These are phyloP conservation scores for Trichoderma breve DNA, from an alignment of 2,329 filamentous ascomycete species.

Conservation along the genomic window DNA sequence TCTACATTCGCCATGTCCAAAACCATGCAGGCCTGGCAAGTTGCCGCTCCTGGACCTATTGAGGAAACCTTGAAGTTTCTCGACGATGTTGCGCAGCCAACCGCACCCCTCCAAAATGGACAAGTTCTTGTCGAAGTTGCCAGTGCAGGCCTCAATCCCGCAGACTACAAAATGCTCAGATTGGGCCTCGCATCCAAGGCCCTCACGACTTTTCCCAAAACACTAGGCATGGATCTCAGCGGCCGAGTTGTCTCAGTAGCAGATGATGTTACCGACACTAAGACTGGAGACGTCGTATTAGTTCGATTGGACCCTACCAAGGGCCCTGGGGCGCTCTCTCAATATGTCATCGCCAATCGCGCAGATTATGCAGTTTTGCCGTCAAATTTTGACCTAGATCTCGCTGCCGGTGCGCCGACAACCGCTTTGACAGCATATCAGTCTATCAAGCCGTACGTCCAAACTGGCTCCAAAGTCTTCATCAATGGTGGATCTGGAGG, in stretches of 20 bases:
- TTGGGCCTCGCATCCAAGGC: constrained; percentile 38
- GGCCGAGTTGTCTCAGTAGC: constrained; percentile 45
- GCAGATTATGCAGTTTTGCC: constrained; percentile 41
- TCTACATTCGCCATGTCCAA: constrained; percentile 20
- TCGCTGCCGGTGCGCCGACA: constrained; percentile 44
- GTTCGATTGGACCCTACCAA: constrained; percentile 35
- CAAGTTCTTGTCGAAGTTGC: constrained; percentile 45
- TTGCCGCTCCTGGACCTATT: constrained; percentile 28
- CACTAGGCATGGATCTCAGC: constrained; percentile 50
- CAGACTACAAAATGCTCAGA: constrained; percentile 50
- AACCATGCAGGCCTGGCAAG: constrained; percentile 33
- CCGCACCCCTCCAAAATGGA: constrained; percentile 26
- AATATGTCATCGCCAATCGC: constrained; percentile 40
- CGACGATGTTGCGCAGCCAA: constrained; percentile 15
- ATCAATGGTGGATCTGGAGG: constrained; percentile 67
- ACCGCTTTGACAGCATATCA: constrained; percentile 51
- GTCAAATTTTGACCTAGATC: constrained; percentile 37
- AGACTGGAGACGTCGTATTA: constrained; percentile 44
- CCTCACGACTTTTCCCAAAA: constrained; percentile 38
- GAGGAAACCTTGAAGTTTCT: constrained; percentile 27
- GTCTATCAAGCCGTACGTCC: constrained; percentile 46
- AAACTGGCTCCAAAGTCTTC: constrained; percentile 56
- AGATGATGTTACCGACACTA: constrained; percentile 30
- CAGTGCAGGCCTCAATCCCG: constrained; percentile 46
- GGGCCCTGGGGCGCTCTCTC: constrained; percentile 41